A percentile compares a stretch with the other conserved stretches of the same genome.
Conservation (phyloP, 495 filamentous ascomycete genomes). For the Xylaria scruposa region DNA sequence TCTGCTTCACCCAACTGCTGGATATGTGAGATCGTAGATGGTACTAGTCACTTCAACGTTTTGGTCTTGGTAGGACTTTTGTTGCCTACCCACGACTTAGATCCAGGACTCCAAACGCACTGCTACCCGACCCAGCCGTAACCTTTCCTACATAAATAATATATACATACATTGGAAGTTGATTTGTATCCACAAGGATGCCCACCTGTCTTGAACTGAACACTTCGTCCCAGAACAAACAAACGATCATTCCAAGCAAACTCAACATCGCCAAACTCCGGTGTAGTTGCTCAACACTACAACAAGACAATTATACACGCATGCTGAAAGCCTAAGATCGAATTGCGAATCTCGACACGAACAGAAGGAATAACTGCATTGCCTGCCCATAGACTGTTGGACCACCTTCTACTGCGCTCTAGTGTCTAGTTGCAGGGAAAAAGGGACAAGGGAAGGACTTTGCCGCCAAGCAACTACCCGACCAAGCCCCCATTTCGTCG, state of each 20-base stretch:
- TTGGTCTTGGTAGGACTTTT: slow-evolving; percentile 24
- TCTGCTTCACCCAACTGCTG: background rate
- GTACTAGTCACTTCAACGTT: background rate
- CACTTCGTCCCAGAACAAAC: background rate
- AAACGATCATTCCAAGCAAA: too few species aligned
- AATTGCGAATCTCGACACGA: background rate
- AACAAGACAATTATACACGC: background rate
- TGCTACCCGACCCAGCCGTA: slow-evolving; percentile 26
- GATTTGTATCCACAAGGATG: slow-evolving; percentile 1
- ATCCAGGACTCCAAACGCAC: slow-evolving; percentile 26
- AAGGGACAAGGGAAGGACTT: slow-evolving; percentile 28
- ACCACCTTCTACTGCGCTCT: background rate
- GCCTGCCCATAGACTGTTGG: background rate
- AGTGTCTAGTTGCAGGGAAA: background rate
- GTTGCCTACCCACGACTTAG: slow-evolving; percentile 5
- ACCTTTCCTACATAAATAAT: background rate
- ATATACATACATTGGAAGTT: slow-evolving; percentile 3
- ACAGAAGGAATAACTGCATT: background rate
- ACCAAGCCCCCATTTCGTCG: slow-evolving; percentile 20
- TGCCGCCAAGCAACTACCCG: slow-evolving; percentile 25
- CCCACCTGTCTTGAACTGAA: background rate
- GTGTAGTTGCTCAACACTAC: background rate
- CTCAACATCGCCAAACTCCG: background rate
- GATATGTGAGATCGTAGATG: background rate
- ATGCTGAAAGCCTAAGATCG: background rate